phyloP scores from a whole-genome alignment of 1,284 basidiomycete genomes.

The Ceratobasidium sp. region DNA sequence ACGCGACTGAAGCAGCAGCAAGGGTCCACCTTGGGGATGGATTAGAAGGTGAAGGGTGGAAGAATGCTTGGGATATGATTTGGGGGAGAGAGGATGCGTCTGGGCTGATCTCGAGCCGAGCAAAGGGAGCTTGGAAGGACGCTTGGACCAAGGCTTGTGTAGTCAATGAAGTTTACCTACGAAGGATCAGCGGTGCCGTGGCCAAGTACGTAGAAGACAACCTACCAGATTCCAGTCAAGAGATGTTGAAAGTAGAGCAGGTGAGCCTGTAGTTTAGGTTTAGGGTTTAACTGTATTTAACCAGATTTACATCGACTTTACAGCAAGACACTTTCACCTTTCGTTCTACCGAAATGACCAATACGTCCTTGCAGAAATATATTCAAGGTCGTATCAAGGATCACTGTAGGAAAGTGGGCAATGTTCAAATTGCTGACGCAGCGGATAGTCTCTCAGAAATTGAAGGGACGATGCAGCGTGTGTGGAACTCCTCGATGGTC shows the following conservation, averaged over 20 bases:
- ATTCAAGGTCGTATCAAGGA: constrained; percentile 1
- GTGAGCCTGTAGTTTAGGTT: background rate
- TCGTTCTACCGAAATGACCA: background rate
- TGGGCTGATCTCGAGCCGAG: background rate
- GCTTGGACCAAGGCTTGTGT: constrained; percentile 9
- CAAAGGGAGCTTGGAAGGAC: constrained; percentile 11
- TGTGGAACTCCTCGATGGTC: background rate
- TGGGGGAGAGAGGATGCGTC: background rate
- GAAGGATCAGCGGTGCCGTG: background rate
- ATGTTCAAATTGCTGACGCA: background rate
- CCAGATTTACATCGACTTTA: background rate
- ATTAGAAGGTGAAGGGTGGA: constrained; percentile 3
- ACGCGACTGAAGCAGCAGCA: background rate
- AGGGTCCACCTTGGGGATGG: background rate
- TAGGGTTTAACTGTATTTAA: background rate
- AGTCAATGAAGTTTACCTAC: background rate
- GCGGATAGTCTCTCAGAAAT: background rate
- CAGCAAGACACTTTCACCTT: background rate
- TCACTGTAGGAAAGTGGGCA: background rate
- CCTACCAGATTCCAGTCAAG: background rate
- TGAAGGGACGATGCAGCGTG: background rate
- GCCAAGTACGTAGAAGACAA: background rate
- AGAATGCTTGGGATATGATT: constrained; percentile 1
- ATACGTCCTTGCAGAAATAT: background rate
- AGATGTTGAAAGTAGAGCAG: background rate